phyloP scores from a whole-genome alignment of 345 rosid genomes.

The Murraya koenigii region DNA sequence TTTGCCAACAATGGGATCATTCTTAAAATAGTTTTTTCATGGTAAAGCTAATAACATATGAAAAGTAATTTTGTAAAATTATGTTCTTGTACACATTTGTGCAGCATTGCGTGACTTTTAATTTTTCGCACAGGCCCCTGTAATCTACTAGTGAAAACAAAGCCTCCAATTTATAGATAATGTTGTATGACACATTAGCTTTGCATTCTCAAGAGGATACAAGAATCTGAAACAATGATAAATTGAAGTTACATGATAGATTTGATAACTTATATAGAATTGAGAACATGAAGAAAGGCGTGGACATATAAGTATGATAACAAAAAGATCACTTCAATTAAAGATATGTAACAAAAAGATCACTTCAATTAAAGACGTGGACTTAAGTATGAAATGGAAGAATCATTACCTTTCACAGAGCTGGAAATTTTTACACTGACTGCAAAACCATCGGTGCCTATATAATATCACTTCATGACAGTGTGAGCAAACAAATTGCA shows the following conservation, averaged over 20 bases:
- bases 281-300: background rate
- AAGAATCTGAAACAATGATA: background rate
- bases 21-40: background rate
- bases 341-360: background rate
- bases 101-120: background rate
- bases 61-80: background rate
- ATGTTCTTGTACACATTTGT: background rate
- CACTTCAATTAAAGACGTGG: background rate
- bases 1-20: background rate
- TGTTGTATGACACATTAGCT: background rate
- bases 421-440: constrained; percentile 58
- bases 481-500: constrained; percentile 51
- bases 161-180: background rate
- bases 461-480: constrained; percentile 47
- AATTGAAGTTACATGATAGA: background rate
- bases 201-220: background rate
- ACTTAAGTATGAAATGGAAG: background rate
- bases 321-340: background rate
- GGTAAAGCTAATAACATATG: background rate
- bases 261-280: background rate
- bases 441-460: constrained; percentile 57
- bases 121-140: background rate
- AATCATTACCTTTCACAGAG: constrained; percentile 56
- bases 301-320: too few relatives aligned
- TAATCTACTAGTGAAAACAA: background rate